Evolutionary conservation across 345 rosid species (phyloP).

Genomic region (Arabis hirsuta): DNA sequence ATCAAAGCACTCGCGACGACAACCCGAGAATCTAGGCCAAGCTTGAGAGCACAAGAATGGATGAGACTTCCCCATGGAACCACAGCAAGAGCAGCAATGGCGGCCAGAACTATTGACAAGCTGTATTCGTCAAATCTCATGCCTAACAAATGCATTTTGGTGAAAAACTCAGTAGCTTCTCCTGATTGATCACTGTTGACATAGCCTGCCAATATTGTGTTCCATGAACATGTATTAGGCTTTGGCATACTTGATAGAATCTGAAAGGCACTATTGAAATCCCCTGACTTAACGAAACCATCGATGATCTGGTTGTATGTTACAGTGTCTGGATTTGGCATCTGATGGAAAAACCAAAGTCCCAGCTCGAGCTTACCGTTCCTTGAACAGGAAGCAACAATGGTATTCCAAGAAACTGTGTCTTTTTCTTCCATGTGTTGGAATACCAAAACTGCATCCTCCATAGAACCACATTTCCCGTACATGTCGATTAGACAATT

Average conservation of each 20-base stretch:
- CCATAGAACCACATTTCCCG: constrained; percentile 70
- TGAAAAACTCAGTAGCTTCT: constrained; percentile 62
- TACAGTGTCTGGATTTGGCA: constrained; percentile 72
- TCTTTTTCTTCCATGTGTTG: constrained; percentile 57
- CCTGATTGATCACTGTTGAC: constrained; percentile 53
- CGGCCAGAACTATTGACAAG: constrained; percentile 64
- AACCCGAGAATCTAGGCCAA: constrained; percentile 50
- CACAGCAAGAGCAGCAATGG: constrained; percentile 63
- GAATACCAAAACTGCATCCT: constrained; percentile 61
- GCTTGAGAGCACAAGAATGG: constrained; percentile 54
- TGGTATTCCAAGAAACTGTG: constrained; percentile 78
- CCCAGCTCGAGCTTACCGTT: constrained; percentile 61
- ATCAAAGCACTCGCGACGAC: constrained; percentile 75
- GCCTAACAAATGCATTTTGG: constrained; percentile 56
- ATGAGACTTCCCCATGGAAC: constrained; percentile 67
- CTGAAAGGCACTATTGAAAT: constrained; percentile 54
- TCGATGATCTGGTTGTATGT: constrained; percentile 74
- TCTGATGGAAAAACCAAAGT: constrained; percentile 51
- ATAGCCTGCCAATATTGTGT: constrained; percentile 71
- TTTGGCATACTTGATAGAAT: constrained; percentile 56
- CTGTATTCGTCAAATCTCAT: constrained; percentile 61
- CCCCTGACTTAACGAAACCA: constrained; percentile 65
- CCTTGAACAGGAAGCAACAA: constrained; percentile 73
- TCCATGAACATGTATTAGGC: constrained; percentile 84
- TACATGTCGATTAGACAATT: constrained; percentile 88